Evolutionary conservation across 306 rosid genomes (phyloP).

Genomic region (Neltuma alba): DNA sequence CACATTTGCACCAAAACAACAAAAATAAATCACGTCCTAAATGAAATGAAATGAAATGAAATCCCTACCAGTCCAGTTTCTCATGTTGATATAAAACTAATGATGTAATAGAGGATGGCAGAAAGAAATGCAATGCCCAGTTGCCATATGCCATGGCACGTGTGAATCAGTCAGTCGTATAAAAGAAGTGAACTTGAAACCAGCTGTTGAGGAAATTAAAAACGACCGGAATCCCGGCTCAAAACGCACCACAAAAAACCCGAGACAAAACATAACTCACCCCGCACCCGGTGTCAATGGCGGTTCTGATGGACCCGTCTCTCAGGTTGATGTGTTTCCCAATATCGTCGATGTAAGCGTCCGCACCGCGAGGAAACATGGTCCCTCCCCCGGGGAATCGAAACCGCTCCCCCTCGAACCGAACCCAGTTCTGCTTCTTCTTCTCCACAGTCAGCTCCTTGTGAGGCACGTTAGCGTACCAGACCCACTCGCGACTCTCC

Average conservation of each 20-base stretch:
- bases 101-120: background rate
- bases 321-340: constrained; percentile 66
- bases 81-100: background rate
- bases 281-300: constrained; percentile 99
- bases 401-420: constrained; percentile 61
- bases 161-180: background rate
- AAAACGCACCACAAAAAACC: background rate
- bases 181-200: background rate
- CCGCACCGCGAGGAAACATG: constrained; percentile 90
- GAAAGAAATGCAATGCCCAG: background rate
- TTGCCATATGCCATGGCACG: no score
- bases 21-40: no score
- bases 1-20: no score
- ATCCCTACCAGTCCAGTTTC: no score
- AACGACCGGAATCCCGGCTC: background rate
- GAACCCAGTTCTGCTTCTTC: constrained; percentile 87
- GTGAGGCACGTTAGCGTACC: constrained; percentile 95
- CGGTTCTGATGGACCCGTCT: constrained; percentile 85
- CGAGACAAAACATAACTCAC: constrained; percentile 45
- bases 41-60: no score
- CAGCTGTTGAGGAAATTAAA: constrained; percentile 7
- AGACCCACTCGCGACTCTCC: constrained; percentile 68
- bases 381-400: constrained; percentile 97
- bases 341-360: constrained; percentile 77
- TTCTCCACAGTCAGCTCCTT: constrained; percentile 83